Base-by-base conservation (phyloP, 495 filamentous ascomycete genomes). In the Penicillium canariense region DNA sequence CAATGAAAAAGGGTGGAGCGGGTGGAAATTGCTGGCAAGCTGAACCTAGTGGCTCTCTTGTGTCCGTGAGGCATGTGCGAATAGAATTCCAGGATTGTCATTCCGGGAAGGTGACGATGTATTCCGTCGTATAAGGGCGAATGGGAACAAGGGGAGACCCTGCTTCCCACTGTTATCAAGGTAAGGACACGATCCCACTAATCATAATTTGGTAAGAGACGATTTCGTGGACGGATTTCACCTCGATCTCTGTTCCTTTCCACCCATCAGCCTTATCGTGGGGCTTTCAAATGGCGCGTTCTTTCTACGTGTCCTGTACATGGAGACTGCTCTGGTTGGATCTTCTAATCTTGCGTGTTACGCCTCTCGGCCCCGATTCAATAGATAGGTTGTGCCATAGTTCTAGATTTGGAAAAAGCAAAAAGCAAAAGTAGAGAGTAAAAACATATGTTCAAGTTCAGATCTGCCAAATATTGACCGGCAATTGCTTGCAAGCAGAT, bases 81-180 rank as follows among this genome's bases (percentile, higher is more conserved):
- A 46, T 10, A 22, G 48, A 26, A 50, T 27, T 35, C 18, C 28
- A 26, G 26, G 7, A 48, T 22, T 10, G 22, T 30, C 43, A 30
- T 50, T 12, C 20, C 23, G 48, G 34, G 12, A 30, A 20, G 11
- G 34, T 27, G 23, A 39, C 8, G 46, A 25, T 39, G 26, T 26
- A 51, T 43, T 51, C 36, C 36, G 49, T 51, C 36, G 26, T 26
- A 31, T 26, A 42, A 51, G 48, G 49, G 49, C 36, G 15, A 23
- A 22, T 28, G 7, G 17, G 10, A 4, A n/a, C 11, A 30, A 42
- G 35, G 26, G 14, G 12, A 51, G 49, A 51, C 49, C 49, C 49
- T 43, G 49, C 49, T 31, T 43, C 22, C n/a, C 25, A 30, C 43
- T 30, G n/a, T 36, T 42, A 30, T 26, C 27, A 9, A 42, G 31